These are phyloP conservation scores for Yamadazyma songkhlaensis DNA, from an alignment of 1,139 yeast species.

Conservation along the genomic window DNA sequence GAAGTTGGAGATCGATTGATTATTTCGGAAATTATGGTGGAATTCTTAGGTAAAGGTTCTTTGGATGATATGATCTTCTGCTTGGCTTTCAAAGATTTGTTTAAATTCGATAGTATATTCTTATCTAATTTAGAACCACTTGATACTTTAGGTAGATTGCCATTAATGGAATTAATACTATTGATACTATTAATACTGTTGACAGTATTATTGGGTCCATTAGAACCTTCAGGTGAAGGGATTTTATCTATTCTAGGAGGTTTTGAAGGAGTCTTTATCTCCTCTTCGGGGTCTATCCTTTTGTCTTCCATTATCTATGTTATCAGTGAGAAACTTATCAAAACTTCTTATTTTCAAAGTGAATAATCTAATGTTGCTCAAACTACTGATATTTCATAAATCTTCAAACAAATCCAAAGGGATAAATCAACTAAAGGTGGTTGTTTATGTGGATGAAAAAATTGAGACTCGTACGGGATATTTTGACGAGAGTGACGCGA, in stretches of 20 bases:
- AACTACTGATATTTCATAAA: no score
- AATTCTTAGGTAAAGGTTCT: slow-evolving; percentile 37
- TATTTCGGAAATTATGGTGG: slow-evolving; percentile 33
- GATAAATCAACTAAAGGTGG: no score
- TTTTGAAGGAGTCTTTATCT: slow-evolving; percentile 1
- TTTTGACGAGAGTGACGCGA: slow-evolving; percentile 2
- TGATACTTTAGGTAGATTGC: not conserved
- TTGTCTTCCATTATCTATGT: slow-evolving; percentile 1
- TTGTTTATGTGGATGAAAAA: slow-evolving; percentile 2
- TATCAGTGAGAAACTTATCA: not conserved
- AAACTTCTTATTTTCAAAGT: no score
- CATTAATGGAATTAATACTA: not conserved
- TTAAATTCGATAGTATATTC: slow-evolving; percentile 32
- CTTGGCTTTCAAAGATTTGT: slow-evolving; percentile 41
- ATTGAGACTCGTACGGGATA: slow-evolving; percentile 1
- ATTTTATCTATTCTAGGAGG: not conserved
- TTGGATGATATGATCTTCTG: slow-evolving; percentile 38
- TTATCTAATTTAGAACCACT: slow-evolving; percentile 22
- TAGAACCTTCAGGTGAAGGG: no score
- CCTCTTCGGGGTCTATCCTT: not conserved
- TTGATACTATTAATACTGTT: no score
- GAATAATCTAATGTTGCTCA: no score
- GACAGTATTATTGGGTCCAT: no score
- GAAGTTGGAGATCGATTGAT: slow-evolving; percentile 35
- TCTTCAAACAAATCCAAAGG: no score